Percentiles rank a stretch among this genome's conserved stretches.
Evolutionary conservation across 768 basidiomycete species (phyloP).

Genomic region (Boletellus ananas): DNA sequence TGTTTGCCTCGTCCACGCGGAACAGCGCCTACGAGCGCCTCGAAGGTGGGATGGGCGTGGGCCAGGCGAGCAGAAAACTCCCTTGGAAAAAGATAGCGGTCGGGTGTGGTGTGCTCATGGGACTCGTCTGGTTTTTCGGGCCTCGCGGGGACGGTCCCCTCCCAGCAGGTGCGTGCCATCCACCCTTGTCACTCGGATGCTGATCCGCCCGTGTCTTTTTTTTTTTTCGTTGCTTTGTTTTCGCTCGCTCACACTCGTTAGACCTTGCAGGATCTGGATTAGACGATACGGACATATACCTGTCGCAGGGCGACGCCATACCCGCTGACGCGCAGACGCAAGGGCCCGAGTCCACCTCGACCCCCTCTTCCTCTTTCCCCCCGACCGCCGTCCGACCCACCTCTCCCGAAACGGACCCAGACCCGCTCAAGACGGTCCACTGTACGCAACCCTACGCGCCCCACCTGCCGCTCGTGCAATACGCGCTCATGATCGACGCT

Average conservation of each 20-base stretch:
- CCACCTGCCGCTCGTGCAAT: slow-evolving; percentile 68
- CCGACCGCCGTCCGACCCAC: slow-evolving; percentile 30
- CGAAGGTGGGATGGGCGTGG: slow-evolving; percentile 57
- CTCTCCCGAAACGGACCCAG: slow-evolving; percentile 69
- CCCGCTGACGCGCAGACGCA: slow-evolving; percentile 3
- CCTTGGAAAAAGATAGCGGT: slow-evolving; percentile 68
- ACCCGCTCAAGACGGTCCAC: slow-evolving; percentile 67
- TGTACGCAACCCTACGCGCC: slow-evolving; percentile 58
- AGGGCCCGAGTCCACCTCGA: not conserved
- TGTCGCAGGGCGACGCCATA: slow-evolving; percentile 12
- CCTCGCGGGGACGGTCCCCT: slow-evolving; percentile 33
- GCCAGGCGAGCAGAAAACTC: slow-evolving; percentile 33
- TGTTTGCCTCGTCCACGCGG: slow-evolving; percentile 33
- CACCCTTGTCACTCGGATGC: too few relatives aligned
- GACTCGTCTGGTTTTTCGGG: slow-evolving; percentile 64
- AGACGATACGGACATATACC: slow-evolving; percentile 17
- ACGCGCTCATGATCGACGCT: slow-evolving; percentile 96
- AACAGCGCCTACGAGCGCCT: slow-evolving; percentile 55
- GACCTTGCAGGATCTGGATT: too few relatives aligned
- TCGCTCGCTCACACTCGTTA: too few relatives aligned
- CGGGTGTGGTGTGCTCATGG: slow-evolving; percentile 52
- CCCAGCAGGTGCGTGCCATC: slow-evolving; percentile 14
- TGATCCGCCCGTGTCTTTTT: not conserved
- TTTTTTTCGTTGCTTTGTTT: not conserved
- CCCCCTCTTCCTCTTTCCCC: not conserved